Percentiles rank a stretch among this genome's conserved stretches.
Conservation (phyloP, 2,329 filamentous ascomycete species). For the Phialophora macrospora region DNA sequence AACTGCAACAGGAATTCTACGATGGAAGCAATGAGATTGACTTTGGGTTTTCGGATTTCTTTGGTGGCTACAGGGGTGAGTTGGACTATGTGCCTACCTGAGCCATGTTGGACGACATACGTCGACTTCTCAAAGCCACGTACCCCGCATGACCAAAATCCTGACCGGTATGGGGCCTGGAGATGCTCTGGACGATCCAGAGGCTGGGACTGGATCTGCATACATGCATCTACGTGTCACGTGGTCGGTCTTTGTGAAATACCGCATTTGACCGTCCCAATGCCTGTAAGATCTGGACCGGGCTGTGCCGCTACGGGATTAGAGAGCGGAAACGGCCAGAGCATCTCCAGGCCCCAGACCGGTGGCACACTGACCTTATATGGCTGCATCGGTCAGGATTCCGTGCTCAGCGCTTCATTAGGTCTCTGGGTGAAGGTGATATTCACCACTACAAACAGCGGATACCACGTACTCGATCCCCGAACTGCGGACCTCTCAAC, state of each 20-base stretch:
- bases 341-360: background rate
- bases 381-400: background rate
- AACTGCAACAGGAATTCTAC: constrained; percentile 18
- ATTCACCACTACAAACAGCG: background rate
- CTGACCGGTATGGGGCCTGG: background rate
- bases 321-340: background rate
- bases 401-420: background rate
- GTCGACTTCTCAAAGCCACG: background rate
- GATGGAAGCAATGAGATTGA: constrained; percentile 25
- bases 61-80: constrained; percentile 23
- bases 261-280: constrained; percentile 3
- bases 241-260: constrained; percentile 1
- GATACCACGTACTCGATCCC: background rate
- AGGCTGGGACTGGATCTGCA: background rate
- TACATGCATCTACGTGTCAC: background rate
- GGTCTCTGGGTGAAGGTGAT: background rate
- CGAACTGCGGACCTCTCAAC: background rate
- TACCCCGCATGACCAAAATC: background rate
- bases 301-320: background rate
- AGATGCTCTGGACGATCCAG: background rate
- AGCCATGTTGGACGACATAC: background rate
- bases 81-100: constrained; percentile 18
- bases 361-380: background rate
- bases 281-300: background rate
- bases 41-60: constrained; percentile 32